Base-by-base conservation (phyloP, 345 rosid genomes). In the Gossypium stocksii region DNA sequence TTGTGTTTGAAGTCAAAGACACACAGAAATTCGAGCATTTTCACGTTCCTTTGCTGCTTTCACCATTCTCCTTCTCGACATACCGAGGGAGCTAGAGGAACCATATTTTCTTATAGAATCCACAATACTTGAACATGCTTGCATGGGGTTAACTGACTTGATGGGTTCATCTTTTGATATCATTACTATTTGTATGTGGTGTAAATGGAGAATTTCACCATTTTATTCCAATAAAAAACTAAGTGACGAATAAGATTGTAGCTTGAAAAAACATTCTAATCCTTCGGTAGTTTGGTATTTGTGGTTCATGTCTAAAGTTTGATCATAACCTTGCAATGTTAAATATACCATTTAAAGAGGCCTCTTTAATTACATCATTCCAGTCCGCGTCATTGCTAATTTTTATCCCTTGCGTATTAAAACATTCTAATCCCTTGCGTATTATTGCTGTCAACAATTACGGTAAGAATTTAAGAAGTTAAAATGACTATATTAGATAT, bases 11-110 rank as follows among this genome's bases (percentile, higher is more conserved):
- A 77, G 85, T 90, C 76, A 82, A 73, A 23, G 97, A 95, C 79
- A 78, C 89, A 25, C 98, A 91, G 83, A 86, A 74, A 66, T 75
- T 9, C 73, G 97, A 91, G 78, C 97, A 95, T 81, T 95, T 95
- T 85, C 98, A 93, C 70, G 96, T 93, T 53, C 97, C 99, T 41
- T 83, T 95, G 77, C 86, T 95, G 72, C 77, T 93, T 73, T 90
- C 97, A 27, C 98, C 98, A 3, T 93, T 89, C 86, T 95, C 98
- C 16, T 95, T 88, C 84, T 70, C 86, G 54, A 91, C 97, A 0
- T 91, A 93, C 80, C 90, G 97, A 10, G 99, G 99, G 62, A 91
- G 98, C 88, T 95, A 86, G 64, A 16, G 14, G 72, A 51, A 69
- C 38, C 19, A 1, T 51, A 25, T 49, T 25, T 9, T 49, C 7